Conservation (phyloP, 441 rosid species). For the Metrosideros polymorpha region DNA sequence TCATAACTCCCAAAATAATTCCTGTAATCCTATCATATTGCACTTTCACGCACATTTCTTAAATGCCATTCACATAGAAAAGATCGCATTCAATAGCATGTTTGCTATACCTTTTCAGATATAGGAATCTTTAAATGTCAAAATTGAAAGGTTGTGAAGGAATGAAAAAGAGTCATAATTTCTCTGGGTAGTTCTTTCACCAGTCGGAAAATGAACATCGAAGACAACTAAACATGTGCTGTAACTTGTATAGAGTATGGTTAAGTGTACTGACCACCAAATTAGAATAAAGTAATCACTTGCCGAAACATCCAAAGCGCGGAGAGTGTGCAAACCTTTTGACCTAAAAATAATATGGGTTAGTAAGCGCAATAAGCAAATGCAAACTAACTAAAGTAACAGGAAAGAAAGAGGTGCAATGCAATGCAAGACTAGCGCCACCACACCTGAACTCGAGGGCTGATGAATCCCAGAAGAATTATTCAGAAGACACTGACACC, state of each 20-base stretch:
- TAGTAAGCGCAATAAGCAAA: neutral
- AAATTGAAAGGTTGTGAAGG: neutral
- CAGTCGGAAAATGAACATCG: neutral
- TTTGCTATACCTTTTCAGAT: neutral
- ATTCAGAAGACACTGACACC: neutral
- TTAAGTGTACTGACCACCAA: neutral
- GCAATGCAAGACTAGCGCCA: neutral
- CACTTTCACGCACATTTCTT: neutral
- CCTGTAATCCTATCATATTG: neutral
- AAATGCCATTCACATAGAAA: neutral
- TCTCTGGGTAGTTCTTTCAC: neutral
- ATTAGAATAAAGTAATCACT: neutral
- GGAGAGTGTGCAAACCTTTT: neutral
- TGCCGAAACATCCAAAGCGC: neutral
- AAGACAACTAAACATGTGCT: neutral
- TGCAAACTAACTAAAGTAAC: neutral
- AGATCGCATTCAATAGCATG: neutral
- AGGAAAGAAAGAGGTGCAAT: neutral
- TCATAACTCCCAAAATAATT: neutral
- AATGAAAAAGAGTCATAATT: neutral
- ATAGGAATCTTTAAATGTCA: neutral
- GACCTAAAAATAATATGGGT: neutral
- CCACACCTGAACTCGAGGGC: neutral
- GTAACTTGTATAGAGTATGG: neutral
- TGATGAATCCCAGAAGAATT: neutral